Percentiles rank a stretch among this genome's conserved stretches.
Evolutionary conservation across 1,284 basidiomycete species (phyloP).

Genomic region (Sporisorium exsertum): DNA sequence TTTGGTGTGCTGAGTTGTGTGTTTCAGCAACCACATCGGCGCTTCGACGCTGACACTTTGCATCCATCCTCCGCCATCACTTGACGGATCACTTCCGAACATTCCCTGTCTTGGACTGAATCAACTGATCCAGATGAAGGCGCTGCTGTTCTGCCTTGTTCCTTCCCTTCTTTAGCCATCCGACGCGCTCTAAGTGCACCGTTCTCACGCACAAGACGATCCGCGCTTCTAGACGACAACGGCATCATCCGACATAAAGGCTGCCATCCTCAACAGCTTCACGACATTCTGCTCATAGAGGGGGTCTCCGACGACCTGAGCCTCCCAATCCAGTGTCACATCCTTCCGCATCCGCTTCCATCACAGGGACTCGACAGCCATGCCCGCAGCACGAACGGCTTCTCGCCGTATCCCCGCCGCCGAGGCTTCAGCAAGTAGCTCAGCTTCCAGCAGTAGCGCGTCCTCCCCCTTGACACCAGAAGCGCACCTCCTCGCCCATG

Average conservation of each 20-base stretch:
- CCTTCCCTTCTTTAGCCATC: slow-evolving; percentile 8
- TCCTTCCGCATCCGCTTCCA: background rate
- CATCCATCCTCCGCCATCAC: slow-evolving; percentile 15
- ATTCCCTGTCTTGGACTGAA: background rate
- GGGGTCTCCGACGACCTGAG: background rate
- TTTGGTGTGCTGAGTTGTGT: background rate
- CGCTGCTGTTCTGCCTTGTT: background rate
- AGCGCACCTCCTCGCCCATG: slow-evolving; percentile 39
- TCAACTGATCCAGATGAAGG: slow-evolving; percentile 9
- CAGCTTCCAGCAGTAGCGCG: slow-evolving; percentile 26
- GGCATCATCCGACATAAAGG: background rate
- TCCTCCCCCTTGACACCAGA: slow-evolving; percentile 32
- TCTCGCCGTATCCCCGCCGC: slow-evolving; percentile 36
- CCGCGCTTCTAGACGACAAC: background rate
- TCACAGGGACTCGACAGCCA: slow-evolving; percentile 5
- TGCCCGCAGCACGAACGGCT: slow-evolving; percentile 34
- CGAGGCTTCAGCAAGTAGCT: slow-evolving; percentile 15
- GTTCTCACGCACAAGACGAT: background rate
- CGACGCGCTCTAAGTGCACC: background rate
- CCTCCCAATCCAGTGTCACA: background rate
- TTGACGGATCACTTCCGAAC: slow-evolving; percentile 2
- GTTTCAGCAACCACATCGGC: background rate
- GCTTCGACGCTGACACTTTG: too few relatives aligned
- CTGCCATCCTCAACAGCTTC: background rate
- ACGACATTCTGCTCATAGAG: background rate